Percentiles rank a stretch among this genome's conserved stretches.
Evolutionary conservation across 208 protist species (phyloP).

Genomic region (Acanthamoeba royreba): DNA sequence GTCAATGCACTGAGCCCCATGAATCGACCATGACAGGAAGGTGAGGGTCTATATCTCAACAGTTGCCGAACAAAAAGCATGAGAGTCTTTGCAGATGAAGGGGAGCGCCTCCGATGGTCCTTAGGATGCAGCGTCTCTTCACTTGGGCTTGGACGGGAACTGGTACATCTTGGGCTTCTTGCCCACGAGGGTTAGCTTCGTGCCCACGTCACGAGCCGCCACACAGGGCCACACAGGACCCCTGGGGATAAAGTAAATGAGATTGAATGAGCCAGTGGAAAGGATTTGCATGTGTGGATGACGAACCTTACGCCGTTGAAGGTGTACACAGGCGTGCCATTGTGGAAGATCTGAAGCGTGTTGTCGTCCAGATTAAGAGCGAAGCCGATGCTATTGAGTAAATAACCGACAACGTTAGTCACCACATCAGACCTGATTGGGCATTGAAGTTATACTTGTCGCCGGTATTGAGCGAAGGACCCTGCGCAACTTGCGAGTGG

Average conservation of each 20-base stretch:
- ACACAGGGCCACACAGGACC: constrained; percentile 18
- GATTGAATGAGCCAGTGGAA: background rate
- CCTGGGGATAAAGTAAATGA: background rate
- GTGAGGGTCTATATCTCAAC: too few species aligned
- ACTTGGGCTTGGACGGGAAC: too few species aligned
- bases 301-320: background rate
- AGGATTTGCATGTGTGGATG: background rate
- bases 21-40: too few species aligned
- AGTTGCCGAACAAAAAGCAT: too few species aligned
- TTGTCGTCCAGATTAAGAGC: background rate
- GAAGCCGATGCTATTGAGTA: background rate
- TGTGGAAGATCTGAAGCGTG: constrained; percentile 14
- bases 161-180: constrained; percentile 10
- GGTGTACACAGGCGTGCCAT: background rate
- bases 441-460: background rate
- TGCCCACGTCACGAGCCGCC: constrained; percentile 14
- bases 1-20: too few species aligned
- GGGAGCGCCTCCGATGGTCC: too few species aligned
- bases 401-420: background rate
- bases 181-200: background rate
- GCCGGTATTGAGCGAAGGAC: background rate
- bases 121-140: too few species aligned
- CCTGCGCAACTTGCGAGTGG: background rate
- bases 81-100: too few species aligned
- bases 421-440: background rate